Evolutionary conservation across 805 yeast genomes (phyloP), one percentile per base, ranked within the genome.

Genomic region (Lipomyces yamanashiensis): DNA sequence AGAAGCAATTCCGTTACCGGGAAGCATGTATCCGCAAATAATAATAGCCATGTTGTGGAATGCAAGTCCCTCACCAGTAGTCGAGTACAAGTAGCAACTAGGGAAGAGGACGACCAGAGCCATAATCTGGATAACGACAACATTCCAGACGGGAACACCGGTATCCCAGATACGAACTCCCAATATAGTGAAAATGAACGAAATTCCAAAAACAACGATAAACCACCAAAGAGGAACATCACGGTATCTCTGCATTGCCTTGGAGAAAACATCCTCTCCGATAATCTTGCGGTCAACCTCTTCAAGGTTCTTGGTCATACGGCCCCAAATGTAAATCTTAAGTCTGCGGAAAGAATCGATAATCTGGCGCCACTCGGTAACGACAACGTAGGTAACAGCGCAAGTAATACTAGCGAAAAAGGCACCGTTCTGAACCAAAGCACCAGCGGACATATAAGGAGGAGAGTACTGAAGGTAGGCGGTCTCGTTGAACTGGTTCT

Each of bases 91-190:
- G 21, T 87, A 76, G 1, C 87, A 85, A 33, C 85, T 78, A 7
- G 91, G 92, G 54, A 88, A 76, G 55, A 87, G 74, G 71, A 86
- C 81, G n/a, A 54, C n/a, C 28, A 39, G 9, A 17, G 39, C 8
- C 28, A 43, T 39, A 10, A 59, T 15, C 8, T 86, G 74, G 1
- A 87, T 85, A 63, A 87, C 80, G 62, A 85, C 77, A 21, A 87
- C 75, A 1, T 87, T 87, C 87, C 87, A 87, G 17, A 84, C 78
- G 0, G 89, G 88, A 1, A 86, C 81, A 56, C 82, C 82, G 71
- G 77, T 77, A 33, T 73, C 76, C 75, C 80, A 81, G 1, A 73
- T 74, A 43, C 77, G 70, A 45, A 81, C 71, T 36, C 78, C 73
- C 10, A 77, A 78, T 33, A 63, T 57, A 23, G 56, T 53, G 37